phyloP scores from a whole-genome alignment of 1,284 basidiomycete species.

The Melanopsichium pennsylvanicum region DNA sequence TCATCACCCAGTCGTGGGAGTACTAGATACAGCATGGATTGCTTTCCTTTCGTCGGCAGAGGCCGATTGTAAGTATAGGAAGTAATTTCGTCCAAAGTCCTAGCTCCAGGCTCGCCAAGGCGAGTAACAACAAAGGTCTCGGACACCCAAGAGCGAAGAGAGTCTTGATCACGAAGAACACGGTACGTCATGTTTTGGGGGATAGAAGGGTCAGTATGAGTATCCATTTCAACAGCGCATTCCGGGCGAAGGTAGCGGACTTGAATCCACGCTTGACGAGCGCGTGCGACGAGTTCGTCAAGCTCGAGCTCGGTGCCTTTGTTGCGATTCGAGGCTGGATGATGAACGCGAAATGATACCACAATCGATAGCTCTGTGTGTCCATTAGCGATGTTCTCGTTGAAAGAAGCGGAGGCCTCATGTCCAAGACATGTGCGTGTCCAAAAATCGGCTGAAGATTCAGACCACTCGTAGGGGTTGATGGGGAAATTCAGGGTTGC shows the following conservation, averaged over 20 bases:
- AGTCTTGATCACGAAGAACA: slow-evolving; percentile 17
- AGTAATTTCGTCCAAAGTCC: slow-evolving; percentile 6
- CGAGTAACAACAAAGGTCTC: slow-evolving; percentile 29
- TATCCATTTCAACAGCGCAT: slow-evolving; percentile 27
- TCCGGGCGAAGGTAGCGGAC: slow-evolving; percentile 28
- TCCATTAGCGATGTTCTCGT: slow-evolving; percentile 39
- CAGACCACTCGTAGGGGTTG: slow-evolving; percentile 18
- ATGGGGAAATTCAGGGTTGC: slow-evolving; percentile 3
- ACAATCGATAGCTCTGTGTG: slow-evolving; percentile 41
- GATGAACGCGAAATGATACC: slow-evolving; percentile 8
- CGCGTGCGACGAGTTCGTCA: slow-evolving; percentile 21
- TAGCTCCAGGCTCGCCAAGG: slow-evolving; percentile 11
- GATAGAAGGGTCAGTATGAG: slow-evolving; percentile 3
- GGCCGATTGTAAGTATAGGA: slow-evolving; percentile 23
- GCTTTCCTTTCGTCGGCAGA: slow-evolving; percentile 26
- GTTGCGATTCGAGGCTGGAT: slow-evolving; percentile 8
- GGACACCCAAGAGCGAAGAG: slow-evolving; percentile 22
- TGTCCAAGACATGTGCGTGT: slow-evolving; percentile 32
- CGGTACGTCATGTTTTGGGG: slow-evolving; percentile 20
- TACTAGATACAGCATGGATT: slow-evolving; percentile 35
- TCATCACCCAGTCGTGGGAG: slow-evolving; percentile 11
- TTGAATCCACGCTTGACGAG: slow-evolving; percentile 20
- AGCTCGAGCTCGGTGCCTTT: slow-evolving; percentile 15
- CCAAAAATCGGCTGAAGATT: slow-evolving; percentile 12
- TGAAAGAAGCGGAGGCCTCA: slow-evolving; percentile 42